These are phyloP conservation scores for Porphyrellus cyaneotinctus DNA, from an alignment of 768 basidiomycete genomes.

Conservation along the genomic window DNA sequence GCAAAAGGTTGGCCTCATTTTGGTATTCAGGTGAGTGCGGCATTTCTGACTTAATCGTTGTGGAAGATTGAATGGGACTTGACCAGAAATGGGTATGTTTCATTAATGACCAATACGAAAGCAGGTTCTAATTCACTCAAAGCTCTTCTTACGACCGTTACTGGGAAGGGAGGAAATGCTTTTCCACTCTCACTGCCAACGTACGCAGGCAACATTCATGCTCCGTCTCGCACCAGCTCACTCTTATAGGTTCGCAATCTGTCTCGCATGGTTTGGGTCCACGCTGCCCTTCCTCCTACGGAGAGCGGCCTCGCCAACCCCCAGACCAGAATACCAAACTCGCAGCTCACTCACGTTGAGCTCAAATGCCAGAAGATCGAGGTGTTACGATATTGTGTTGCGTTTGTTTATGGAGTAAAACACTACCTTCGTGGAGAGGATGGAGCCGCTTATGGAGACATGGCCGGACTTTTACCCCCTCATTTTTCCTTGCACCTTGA, in stretches of 20 bases:
- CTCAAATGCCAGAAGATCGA: slow-evolving; percentile 67
- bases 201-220: slow-evolving; percentile 24
- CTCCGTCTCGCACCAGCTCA: background rate
- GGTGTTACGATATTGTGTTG: slow-evolving; percentile 62
- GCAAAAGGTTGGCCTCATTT: slow-evolving; percentile 74
- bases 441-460: slow-evolving; percentile 66
- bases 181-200: slow-evolving; percentile 65
- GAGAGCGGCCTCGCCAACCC: slow-evolving; percentile 40
- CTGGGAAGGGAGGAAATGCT: slow-evolving; percentile 86
- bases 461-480: slow-evolving; percentile 59
- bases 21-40: slow-evolving; percentile 70
- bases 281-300: slow-evolving; percentile 60
- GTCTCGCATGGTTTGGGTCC: slow-evolving; percentile 74
- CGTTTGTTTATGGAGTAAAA: slow-evolving; percentile 65
- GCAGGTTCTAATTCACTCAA: slow-evolving; percentile 2
- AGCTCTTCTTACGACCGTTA: slow-evolving; percentile 86
- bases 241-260: slow-evolving; percentile 59
- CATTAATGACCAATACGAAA: background rate
- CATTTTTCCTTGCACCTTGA: slow-evolving; percentile 51
- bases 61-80: background rate
- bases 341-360: slow-evolving; percentile 45
- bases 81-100: slow-evolving; percentile 59
- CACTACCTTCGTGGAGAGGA: slow-evolving; percentile 87
- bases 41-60: background rate
- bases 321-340: slow-evolving; percentile 51